Base-by-base conservation (phyloP, 2,329 filamentous ascomycete species). In the Penicillium paneum region DNA sequence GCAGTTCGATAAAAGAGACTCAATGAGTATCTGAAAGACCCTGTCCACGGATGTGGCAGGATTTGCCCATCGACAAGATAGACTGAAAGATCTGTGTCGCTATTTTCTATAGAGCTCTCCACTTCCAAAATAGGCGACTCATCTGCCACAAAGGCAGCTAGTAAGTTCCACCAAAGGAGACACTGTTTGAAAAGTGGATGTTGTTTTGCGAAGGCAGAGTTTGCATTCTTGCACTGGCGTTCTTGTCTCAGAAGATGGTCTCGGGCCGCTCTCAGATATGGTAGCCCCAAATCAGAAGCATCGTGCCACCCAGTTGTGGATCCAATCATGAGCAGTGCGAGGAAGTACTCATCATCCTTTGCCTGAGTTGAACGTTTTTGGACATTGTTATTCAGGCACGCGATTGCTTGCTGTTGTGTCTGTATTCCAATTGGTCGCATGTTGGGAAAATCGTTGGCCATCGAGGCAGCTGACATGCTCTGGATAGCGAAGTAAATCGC, bases 401-500 rank as follows among this genome's bases (percentile, higher is more conserved):
- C 55, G 15, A 64, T 64, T 26, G 62, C 62, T 55, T 64, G 60
- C n/a, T 63, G 62, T 34, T 63, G 58, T 5, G 62, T 63, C 26
- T 64, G 62, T 32, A 58, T 60, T 17, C 62, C 62, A 24, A 64
- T 63, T 1, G 56, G 48, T 34, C 59, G 57, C 60, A 63, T 64
- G 15, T 52, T 58, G 5, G 62, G 62, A 28, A 64, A 60, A 35
- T 64, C 62, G 34, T 64, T 64, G 8, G 62, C 60, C 17, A 64
- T 54, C 6, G 62, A 64, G 11, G 62, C 62, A 6, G 62, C 62
- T 5, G 62, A 61, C 62, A 64, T 64, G n/a, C 62, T 64, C 44
- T 64, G 62, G 8, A 64, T 63, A n/a, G 62, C 57, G 50, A 63
- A 64, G 43, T 64, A 64, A 15, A 64, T 61, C 2, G 62, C 56